A percentile compares a stretch with the other conserved stretches of the same genome.
Evolutionary conservation across 208 protist species (phyloP).

Genomic region (Porcisia hertigi): DNA sequence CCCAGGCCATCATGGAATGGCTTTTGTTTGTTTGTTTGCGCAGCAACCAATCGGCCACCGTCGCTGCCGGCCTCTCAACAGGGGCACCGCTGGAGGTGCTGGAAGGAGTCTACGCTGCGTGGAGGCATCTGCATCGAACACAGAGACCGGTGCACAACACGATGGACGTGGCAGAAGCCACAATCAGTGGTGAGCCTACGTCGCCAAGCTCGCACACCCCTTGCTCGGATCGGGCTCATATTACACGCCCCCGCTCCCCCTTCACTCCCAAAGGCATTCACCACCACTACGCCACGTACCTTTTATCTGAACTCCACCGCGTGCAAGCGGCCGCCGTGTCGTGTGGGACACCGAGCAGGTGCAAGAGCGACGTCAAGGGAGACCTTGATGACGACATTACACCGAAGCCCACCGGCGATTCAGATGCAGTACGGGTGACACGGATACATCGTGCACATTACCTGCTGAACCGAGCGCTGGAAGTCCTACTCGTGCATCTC

Average conservation of each 20-base stretch:
- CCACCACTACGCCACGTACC: constrained; percentile 14
- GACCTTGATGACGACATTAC: not conserved
- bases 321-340: not conserved
- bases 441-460: not conserved
- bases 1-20: constrained; percentile 11
- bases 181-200: not conserved
- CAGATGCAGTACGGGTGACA: not conserved
- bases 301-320: not conserved
- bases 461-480: constrained; percentile 21
- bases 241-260: not conserved
- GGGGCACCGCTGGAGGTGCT: constrained; percentile 21
- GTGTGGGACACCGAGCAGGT: not conserved
- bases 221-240: not conserved
- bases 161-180: not conserved
- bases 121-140: constrained; percentile 8
- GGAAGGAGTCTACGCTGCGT: constrained; percentile 26
- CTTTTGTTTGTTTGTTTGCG: constrained; percentile 23
- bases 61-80: not conserved
- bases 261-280: constrained; percentile 19
- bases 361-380: not conserved
- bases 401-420: not conserved
- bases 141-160: not conserved
- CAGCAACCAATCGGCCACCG: not conserved
- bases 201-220: not conserved
- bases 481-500: constrained; percentile 36